Evolutionary conservation across 208 protist species (phyloP).

Genomic region (Porcisia hertigi): DNA sequence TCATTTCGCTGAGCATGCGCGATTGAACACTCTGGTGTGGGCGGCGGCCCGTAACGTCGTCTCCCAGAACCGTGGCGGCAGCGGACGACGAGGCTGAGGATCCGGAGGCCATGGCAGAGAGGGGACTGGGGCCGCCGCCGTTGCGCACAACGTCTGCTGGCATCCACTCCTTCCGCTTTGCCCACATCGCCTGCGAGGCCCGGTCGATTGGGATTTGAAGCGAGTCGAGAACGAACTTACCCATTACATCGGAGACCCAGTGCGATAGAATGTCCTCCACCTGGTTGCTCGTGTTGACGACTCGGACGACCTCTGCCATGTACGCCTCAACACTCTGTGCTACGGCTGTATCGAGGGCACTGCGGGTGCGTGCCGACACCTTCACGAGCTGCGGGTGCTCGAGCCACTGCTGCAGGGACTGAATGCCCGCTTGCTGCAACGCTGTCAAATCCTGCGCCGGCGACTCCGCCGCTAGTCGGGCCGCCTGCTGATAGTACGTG

Average conservation of each 20-base stretch:
- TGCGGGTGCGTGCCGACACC: conserved; percentile 72
- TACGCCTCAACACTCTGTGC: conserved; percentile 69
- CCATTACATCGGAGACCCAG: conserved; percentile 73
- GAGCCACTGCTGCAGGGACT: conserved; percentile 78
- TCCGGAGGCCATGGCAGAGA: not conserved
- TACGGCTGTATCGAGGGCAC: conserved; percentile 78
- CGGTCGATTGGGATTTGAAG: conserved; percentile 60
- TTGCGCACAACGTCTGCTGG: conserved; percentile 19
- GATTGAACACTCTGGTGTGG: conserved; percentile 20
- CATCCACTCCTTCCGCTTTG: conserved; percentile 32
- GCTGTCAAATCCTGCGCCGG: conserved; percentile 63
- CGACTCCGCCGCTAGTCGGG: conserved; percentile 58
- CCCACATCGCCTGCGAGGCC: conserved; percentile 47
- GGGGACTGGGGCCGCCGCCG: not conserved
- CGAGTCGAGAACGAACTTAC: conserved; percentile 77
- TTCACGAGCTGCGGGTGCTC: conserved; percentile 74
- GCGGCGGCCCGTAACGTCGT: conserved; percentile 13
- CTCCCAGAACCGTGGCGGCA: not conserved
- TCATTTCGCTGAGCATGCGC: conserved; percentile 27
- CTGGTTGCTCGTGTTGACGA: conserved; percentile 64
- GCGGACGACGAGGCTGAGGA: conserved; percentile 8
- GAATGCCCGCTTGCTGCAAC: conserved; percentile 73
- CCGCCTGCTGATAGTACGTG: conserved; percentile 72
- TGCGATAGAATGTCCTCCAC: conserved; percentile 40
- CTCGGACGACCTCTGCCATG: conserved; percentile 60